Base-by-base conservation (phyloP, 2,329 filamentous ascomycete genomes). In the Paraphoma sp. region DNA sequence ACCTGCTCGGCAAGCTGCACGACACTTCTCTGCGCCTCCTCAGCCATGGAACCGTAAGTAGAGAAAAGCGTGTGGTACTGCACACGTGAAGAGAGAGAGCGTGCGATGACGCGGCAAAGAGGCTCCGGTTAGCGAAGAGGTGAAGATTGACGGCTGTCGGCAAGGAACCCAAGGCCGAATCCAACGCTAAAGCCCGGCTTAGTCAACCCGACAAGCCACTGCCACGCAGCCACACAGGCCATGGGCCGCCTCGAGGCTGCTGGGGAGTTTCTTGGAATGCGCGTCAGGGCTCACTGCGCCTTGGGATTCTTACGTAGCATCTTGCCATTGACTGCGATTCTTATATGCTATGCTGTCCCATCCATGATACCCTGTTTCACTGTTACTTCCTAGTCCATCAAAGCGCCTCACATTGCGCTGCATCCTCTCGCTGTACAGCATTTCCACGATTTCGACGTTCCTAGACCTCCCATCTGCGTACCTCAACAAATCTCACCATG, bases 1-100 rank as follows among this genome's bases (percentile, higher is more conserved):
- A 82, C 76, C 65, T 77, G 74, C 51, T 81, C 75, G 43, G 73
- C 75, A 28, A 79, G 67, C 63, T 74, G 69, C 30, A 64, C 56
- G 38, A 71, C 68, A 48, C 67, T 61, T 18, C 57, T 56, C 38
- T 65, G 68, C 54, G 64, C 55, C 47, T 59, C 59, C 17, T 69
- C 67, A 18, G 60, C 65, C 74, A 76, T 76, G 57, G 40, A 42
- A 51, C 33, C 40, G 56, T 44, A 47, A 46, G 54, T 18, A 57
- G 57, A 56, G 44, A 56, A 45, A 47, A 51, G 53, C 44, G 50
- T 48, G 49, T 18, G 30, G 10, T 10, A 36, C 33, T 43, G 48
- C 55, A 58, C 36, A 44, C 47, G 49, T 56, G 40, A 45, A 45
- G 59, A 62, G 53, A 52, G 23, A 54, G 56, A 60, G 65, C 60